Conservation (phyloP, 768 basidiomycete genomes). For the Amanita thiersii region DNA sequence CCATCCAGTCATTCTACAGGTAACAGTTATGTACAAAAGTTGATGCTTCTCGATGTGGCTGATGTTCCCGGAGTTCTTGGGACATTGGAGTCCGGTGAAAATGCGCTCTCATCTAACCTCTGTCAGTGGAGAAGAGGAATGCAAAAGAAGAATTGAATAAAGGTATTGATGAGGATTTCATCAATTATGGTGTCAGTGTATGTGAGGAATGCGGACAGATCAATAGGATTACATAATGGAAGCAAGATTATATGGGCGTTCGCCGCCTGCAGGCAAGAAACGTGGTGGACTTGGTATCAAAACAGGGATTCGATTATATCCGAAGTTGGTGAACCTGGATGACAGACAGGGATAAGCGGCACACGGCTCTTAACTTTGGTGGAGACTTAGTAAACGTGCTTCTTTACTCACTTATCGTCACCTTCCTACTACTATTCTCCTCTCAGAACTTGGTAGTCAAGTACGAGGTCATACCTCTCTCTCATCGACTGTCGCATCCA, state of each 20-base stretch:
- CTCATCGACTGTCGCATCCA: conserved; percentile 21
- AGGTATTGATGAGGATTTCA: no score
- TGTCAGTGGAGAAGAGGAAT: no score
- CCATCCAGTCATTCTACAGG: conserved; percentile 1
- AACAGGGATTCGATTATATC: conserved; percentile 41
- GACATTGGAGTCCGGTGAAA: no score
- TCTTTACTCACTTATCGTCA: conserved; percentile 37
- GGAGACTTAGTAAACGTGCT: conserved; percentile 45
- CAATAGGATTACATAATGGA: conserved; percentile 24
- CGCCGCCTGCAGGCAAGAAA: conserved; percentile 72
- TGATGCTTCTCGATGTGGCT: no score
- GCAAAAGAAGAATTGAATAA: no score
- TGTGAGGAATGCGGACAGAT: not conserved
- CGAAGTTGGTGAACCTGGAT: conserved; percentile 33
- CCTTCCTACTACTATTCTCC: conserved; percentile 26
- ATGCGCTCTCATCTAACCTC: no score
- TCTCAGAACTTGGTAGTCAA: conserved; percentile 24
- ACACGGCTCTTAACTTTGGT: conserved; percentile 38
- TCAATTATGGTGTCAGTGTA: no score
- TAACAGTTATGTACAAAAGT: conserved; percentile 8
- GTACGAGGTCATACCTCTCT: conserved; percentile 24
- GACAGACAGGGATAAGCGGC: conserved; percentile 41
- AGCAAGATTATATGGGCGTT: conserved; percentile 33
- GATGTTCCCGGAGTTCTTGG: no score
- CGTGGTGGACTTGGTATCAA: conserved; percentile 59